These are phyloP conservation scores for Metschnikowia dekortorum DNA, from an alignment of 805 yeast species.

Conservation along the genomic window DNA sequence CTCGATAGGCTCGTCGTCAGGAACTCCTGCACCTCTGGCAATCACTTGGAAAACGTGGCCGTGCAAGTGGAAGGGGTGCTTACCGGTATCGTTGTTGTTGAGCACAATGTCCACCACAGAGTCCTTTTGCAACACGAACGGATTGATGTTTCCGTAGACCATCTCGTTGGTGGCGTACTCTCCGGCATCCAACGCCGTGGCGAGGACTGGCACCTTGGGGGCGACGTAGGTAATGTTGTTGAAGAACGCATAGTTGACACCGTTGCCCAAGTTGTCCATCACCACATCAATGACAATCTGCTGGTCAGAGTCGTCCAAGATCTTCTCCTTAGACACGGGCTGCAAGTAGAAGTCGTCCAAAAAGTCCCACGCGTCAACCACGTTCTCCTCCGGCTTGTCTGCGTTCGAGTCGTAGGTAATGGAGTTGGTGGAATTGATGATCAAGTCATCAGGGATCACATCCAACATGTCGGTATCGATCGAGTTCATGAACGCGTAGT, in stretches of 20 bases:
- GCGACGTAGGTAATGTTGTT: constrained; percentile 73
- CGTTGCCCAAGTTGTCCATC: constrained; percentile 83
- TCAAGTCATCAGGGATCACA: constrained; percentile 56
- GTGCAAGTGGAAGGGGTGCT: constrained; percentile 96
- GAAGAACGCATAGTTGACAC: constrained; percentile 95
- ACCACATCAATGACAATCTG: constrained; percentile 64
- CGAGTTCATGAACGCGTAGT: constrained; percentile 78
- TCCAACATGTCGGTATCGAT: constrained; percentile 86
- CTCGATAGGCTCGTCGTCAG: constrained; percentile 51
- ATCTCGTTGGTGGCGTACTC: constrained; percentile 47
- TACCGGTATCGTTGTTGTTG: constrained; percentile 86
- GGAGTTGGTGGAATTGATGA: constrained; percentile 70
- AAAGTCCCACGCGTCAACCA: constrained; percentile 39
- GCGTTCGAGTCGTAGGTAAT: constrained; percentile 50
- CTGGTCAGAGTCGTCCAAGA: constrained; percentile 64
- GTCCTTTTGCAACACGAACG: constrained; percentile 63
- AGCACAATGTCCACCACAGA: constrained; percentile 75
- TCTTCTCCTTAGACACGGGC: constrained; percentile 32
- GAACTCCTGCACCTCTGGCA: constrained; percentile 61
- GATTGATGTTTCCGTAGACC: constrained; percentile 78
- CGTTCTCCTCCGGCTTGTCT: constrained; percentile 39
- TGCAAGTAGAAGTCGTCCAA: constrained; percentile 37
- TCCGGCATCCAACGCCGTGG: constrained; percentile 74
- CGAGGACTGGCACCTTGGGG: constrained; percentile 84
- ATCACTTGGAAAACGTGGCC: constrained; percentile 87